Percentiles rank a stretch among this genome's conserved stretches.
phyloP scores from a whole-genome alignment of 805 yeast species.

The Candida arabinofermentans region DNA sequence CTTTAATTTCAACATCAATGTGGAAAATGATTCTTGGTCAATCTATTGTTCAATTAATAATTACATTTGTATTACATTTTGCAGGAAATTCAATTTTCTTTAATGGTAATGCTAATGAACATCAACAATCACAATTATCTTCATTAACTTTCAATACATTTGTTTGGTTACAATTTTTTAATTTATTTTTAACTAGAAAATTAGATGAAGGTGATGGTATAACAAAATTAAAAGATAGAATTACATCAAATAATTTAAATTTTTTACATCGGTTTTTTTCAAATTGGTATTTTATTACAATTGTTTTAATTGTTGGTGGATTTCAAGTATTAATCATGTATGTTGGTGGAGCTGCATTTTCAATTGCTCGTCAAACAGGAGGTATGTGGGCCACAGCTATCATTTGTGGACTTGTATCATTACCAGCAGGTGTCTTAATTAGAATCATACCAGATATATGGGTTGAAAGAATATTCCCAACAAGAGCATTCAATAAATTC shows the following conservation, averaged over 20 bases:
- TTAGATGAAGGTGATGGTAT: conserved; percentile 82
- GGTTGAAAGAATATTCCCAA: conserved; percentile 65
- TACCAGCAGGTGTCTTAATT: conserved; percentile 75
- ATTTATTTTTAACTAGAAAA: conserved; percentile 84
- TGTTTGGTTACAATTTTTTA: conserved; percentile 97
- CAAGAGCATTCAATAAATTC: conserved; percentile 39
- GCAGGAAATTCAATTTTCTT: conserved; percentile 64
- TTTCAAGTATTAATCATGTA: conserved; percentile 89
- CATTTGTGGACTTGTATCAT: conserved; percentile 70
- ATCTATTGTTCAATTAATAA: conserved; percentile 66
- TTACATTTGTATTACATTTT: conserved; percentile 81
- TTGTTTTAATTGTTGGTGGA: conserved; percentile 72
- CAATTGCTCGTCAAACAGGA: conserved; percentile 73
- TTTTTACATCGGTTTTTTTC: conserved; percentile 78
- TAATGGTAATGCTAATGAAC: conserved; percentile 31
- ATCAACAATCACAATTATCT: conserved; percentile 55
- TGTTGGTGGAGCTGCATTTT: conserved; percentile 95
- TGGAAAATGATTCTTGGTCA: conserved; percentile 98
- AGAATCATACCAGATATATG: conserved; percentile 81
- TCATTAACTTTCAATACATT: conserved; percentile 93
- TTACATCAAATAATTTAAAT: conserved; percentile 64
- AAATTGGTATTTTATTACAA: conserved; percentile 76
- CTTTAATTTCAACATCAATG: conserved; percentile 85
- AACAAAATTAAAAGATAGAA: conserved; percentile 50
- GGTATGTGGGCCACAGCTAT: conserved; percentile 89